Evolutionary conservation across 352 stramenopile species (phyloP), one percentile per base, ranked within the genome.

Genomic region (Plasmopara viticola): DNA sequence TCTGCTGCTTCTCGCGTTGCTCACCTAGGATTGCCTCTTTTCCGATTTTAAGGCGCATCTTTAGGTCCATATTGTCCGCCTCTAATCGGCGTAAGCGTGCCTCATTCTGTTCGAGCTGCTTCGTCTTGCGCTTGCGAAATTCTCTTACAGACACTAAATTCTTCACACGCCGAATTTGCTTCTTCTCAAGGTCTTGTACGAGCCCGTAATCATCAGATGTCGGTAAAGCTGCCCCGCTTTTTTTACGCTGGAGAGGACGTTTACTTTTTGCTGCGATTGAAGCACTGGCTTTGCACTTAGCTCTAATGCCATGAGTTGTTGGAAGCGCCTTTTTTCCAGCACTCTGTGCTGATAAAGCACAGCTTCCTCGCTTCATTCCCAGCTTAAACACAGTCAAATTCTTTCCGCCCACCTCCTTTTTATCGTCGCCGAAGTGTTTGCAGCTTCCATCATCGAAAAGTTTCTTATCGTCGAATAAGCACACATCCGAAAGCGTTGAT

Each of bases 11-110:
- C 49, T 90, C 79, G 20, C 77, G 71, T 51, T 83, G 75, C 58
- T 90, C 79, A 44, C 73, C 84, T 51, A 74, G 15, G 12, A 90
- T 70, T 9, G 79, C 79, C 58, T 90, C 77, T 47, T 88, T 90
- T 33, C 79, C 79, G 38, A 90, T 88, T 64, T 88, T 87, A 34
- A 90, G 61, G 0, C 73, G 79, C 74, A 90, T 87, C 46, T 87
- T 87, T 41, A 90, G 56, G 42, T 88, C 78, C 56, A 88, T 70
- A 53, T 90, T 88, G 49, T 90, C 79, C 6, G 76, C 70, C 47
- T 90, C 79, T 5, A 90, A 62, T 29, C 72, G 74, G 29, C 69
- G 69, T 45, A 90, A 59, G 13, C 65, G 70, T 28, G 62, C 55
- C 48, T 87, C 79, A 54, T 86, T 90, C 53, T 87, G 65, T 42